These are phyloP conservation scores for Ascodesmis nigricans DNA, from an alignment of 495 filamentous ascomycete species.

Conservation along the genomic window DNA sequence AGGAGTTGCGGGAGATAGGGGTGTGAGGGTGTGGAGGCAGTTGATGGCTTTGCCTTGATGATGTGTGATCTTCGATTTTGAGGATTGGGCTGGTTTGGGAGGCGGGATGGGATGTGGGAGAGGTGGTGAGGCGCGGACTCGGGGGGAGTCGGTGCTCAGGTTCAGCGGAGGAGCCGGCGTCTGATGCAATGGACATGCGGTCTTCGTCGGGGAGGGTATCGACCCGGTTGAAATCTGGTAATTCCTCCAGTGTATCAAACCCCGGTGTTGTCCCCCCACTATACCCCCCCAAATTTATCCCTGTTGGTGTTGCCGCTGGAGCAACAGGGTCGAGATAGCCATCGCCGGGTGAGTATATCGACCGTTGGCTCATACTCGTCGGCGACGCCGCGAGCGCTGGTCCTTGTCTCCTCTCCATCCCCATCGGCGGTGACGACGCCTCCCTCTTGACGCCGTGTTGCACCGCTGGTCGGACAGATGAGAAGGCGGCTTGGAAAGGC, in stretches of 20 bases:
- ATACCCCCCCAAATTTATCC: conserved; percentile 5
- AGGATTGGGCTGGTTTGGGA: conserved; percentile 12
- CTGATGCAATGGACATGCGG: conserved; percentile 1
- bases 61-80: conserved; percentile 17
- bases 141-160: conserved; percentile 10
- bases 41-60: conserved; percentile 6
- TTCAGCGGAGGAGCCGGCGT: conserved; percentile 4
- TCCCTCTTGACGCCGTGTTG: conserved; percentile 1
- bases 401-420: conserved; percentile 2
- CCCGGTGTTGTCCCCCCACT: conserved; percentile 15
- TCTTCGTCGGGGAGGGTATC: conserved; percentile 12
- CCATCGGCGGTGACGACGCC: conserved; percentile 7
- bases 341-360: conserved; percentile 4
- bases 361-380: conserved; percentile 4
- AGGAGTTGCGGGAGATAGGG: conserved; percentile 6
- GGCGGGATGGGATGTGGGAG: too few relatives aligned
- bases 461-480: conserved; percentile 1
- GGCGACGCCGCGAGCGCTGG: conserved; percentile 5
- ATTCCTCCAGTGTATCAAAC: conserved; percentile 11
- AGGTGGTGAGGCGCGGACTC: conserved; percentile 15
- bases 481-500: conserved; percentile 8
- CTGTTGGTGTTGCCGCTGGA: background rate
- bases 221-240: conserved; percentile 12
- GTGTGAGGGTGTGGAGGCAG: conserved; percentile 5
- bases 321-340: conserved; percentile 2